Conservation (phyloP, 345 rosid species). For the Raphanus raphanistrum region DNA sequence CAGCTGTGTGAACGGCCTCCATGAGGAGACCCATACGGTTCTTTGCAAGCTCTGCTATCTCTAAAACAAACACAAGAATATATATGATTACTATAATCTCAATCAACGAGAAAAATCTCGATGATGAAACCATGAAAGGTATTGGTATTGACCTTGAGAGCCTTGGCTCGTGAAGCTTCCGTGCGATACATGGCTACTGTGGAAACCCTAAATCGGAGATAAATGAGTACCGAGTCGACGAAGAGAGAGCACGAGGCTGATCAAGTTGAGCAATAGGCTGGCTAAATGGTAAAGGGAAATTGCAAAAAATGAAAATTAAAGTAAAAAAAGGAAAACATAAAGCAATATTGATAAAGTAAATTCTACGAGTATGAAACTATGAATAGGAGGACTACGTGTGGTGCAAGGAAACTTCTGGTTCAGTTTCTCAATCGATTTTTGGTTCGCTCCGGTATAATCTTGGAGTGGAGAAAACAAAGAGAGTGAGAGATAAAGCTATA, state of each 20-base stretch:
- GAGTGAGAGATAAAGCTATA: background rate
- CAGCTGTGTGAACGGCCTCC: constrained; percentile 77
- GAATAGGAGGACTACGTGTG: background rate
- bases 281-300: too few relatives aligned
- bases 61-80: constrained; percentile 30
- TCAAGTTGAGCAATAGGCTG: too few relatives aligned
- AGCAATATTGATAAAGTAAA: too few relatives aligned
- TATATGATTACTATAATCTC: background rate
- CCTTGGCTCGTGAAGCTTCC: constrained; percentile 53
- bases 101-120: background rate
- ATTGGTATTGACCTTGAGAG: constrained; percentile 49
- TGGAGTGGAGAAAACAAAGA: too few relatives aligned
- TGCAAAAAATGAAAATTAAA: too few relatives aligned
- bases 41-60: constrained; percentile 53
- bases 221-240: background rate
- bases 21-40: constrained; percentile 68
- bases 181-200: constrained; percentile 52
- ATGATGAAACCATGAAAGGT: background rate
- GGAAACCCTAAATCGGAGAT: constrained; percentile 35
- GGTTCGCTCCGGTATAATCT: background rate
- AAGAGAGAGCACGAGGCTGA: too few relatives aligned
- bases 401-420: background rate
- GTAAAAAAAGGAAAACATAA: too few relatives aligned
- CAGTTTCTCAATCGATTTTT: background rate
- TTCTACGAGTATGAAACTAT: too few relatives aligned